Base-by-base conservation (phyloP, 225 moss, liverwort and hornwort species). In the Polytrichum formosum region DNA sequence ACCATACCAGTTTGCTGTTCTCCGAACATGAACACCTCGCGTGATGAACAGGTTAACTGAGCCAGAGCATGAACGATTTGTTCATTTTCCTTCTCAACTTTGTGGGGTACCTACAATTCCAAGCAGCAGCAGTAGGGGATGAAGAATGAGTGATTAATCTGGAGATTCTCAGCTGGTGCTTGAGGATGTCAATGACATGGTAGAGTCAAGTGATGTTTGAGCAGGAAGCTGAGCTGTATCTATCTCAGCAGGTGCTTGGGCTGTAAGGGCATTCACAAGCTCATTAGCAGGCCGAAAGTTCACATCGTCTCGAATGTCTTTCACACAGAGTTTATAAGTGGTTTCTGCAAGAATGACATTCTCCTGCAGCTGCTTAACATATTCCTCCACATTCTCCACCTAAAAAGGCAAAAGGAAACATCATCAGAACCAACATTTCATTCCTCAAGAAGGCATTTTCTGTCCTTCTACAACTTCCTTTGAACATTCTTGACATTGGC, bases 311-410 rank as follows among this genome's bases (percentile, higher is more conserved):
- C 70, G 74, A 1, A 84, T 70, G 68, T 87, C 81, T 75, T 75
- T 79, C 54, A 84, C 81, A 58, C 72, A 68, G 56, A 79, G 20
- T 68, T 82, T 79, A 79, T 77, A 87, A 22, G 84, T 79, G 63
- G 77, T 73, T 72, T 87, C 77, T 58, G 84, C 84, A 10, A 67
- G 65, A 26, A 67, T 54, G 23, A 84, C 73, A 56, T 76, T 79
- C 28, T 79, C 75, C 73, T 87, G 79, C 37, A 87, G 72, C 67
- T 67, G 72, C 77, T 74, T 70, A 67, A 87, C 76, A 67, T 79
- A 84, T 26, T 81, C 79, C 54, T 87, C 87, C 73, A 87, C 74
- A 30, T 77, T 84, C 66, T 79, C 70, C 74, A 87, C 87, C 87
- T 87, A 65, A 46, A 2, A 46, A 46, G 46, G 46, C 16, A 46